Evolutionary conservation across 2,329 filamentous ascomycete species (phyloP).

Genomic region (Botryosphaeria dothidea): DNA sequence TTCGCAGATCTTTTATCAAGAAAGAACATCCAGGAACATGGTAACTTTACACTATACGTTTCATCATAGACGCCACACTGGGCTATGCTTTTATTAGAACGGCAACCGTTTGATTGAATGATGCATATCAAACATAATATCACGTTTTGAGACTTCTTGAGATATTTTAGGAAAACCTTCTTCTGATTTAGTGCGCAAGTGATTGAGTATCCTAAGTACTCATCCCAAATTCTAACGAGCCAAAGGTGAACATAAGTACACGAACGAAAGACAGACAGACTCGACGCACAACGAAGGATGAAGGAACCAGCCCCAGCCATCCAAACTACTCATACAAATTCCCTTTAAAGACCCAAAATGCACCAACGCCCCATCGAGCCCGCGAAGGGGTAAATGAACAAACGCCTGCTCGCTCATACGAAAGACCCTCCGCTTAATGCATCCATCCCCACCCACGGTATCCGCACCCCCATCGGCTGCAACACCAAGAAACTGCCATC

Average conservation of each 20-base stretch:
- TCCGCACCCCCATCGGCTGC: background rate
- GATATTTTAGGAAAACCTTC: too few species aligned
- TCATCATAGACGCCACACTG: too few species aligned
- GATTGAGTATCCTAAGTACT: too few species aligned
- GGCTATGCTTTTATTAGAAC: too few species aligned
- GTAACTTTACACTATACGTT: too few species aligned
- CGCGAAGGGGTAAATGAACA: background rate
- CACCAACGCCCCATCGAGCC: background rate
- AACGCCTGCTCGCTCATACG: background rate
- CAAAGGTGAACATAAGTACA: background rate
- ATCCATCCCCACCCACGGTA: background rate
- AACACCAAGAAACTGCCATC: constrained; percentile 2
- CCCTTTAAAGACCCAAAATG: background rate
- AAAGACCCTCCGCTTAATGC: background rate
- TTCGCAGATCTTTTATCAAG: too few species aligned
- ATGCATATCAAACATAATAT: too few species aligned
- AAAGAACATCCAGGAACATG: too few species aligned
- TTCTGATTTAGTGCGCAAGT: too few species aligned
- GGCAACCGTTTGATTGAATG: too few species aligned
- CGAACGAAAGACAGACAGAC: background rate
- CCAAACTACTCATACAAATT: background rate
- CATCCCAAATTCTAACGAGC: too few species aligned
- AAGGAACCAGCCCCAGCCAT: background rate
- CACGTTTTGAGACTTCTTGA: too few species aligned
- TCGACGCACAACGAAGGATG: background rate